Conservation (phyloP, 2,329 filamentous ascomycete species). For the Paramyrothecium sp. region DNA sequence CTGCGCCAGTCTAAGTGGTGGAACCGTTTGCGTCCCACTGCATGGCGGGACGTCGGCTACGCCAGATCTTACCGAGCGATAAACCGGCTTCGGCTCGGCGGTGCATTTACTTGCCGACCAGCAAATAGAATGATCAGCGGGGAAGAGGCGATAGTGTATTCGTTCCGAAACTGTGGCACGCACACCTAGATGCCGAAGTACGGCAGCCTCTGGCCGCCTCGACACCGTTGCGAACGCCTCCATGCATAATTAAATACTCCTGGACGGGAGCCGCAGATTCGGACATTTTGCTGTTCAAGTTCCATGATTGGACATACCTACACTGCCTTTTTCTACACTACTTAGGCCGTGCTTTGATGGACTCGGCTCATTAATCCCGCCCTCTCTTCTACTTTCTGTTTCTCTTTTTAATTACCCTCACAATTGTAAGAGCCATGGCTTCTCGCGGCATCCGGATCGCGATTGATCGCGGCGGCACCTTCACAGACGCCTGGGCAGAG, state of each 20-base stretch:
- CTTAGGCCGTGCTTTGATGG: too few relatives aligned
- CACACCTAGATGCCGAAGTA: neutral
- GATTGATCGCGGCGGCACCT: slow-evolving; percentile 7
- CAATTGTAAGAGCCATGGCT: neutral
- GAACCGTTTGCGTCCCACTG: too few relatives aligned
- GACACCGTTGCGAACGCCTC: too few relatives aligned
- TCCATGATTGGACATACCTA: too few relatives aligned
- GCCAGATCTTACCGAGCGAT: neutral
- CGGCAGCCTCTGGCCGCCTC: too few relatives aligned
- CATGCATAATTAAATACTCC: too few relatives aligned
- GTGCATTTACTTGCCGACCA: neutral
- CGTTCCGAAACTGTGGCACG: neutral
- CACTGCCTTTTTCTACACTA: too few relatives aligned
- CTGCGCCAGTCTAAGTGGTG: too few relatives aligned
- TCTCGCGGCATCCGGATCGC: slow-evolving; percentile 7
- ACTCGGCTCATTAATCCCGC: neutral
- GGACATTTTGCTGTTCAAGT: too few relatives aligned
- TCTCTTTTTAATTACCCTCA: neutral
- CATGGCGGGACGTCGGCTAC: too few relatives aligned
- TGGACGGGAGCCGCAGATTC: too few relatives aligned
- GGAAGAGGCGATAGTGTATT: neutral
- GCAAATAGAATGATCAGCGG: neutral
- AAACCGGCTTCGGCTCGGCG: neutral
- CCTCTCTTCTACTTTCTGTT: neutral
- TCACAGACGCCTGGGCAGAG: slow-evolving; percentile 10